These are phyloP conservation scores for Macroventuria anomochaeta DNA, from an alignment of 2,329 filamentous ascomycete species.

Conservation along the genomic window DNA sequence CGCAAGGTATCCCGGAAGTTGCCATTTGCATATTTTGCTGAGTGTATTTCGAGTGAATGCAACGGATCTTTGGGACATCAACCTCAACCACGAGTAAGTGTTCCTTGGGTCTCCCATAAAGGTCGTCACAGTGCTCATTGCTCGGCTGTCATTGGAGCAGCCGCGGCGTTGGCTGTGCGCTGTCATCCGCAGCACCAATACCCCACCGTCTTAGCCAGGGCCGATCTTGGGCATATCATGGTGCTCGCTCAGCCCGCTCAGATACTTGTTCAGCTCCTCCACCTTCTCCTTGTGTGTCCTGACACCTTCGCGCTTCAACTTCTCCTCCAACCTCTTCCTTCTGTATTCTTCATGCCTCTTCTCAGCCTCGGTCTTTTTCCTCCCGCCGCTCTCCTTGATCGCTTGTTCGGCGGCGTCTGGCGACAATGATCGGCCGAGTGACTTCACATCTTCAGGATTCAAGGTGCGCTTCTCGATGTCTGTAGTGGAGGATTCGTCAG, in stretches of 20 bases:
- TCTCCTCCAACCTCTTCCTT: conserved; percentile 80
- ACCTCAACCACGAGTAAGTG: too few species aligned
- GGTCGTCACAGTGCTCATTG: too few species aligned
- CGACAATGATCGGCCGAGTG: conserved; percentile 41
- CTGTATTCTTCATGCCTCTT: conserved; percentile 78
- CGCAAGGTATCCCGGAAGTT: too few species aligned
- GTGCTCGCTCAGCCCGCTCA: conserved; percentile 92
- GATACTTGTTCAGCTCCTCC: conserved; percentile 91
- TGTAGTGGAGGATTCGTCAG: conserved; percentile 18
- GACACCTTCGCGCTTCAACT: conserved; percentile 81
- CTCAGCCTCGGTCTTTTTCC: conserved; percentile 83
- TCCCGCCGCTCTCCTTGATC: conserved; percentile 34
- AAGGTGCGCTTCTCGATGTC: conserved; percentile 25
- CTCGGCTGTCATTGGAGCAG: neutral
- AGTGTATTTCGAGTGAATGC: too few species aligned
- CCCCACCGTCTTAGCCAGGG: conserved; percentile 56
- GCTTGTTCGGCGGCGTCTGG: conserved; percentile 40
- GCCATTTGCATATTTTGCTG: too few species aligned
- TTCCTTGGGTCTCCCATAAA: too few species aligned
- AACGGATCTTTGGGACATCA: too few species aligned
- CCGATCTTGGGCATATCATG: conserved; percentile 81
- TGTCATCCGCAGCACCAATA: neutral
- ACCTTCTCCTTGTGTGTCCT: conserved; percentile 98
- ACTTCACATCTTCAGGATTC: conserved; percentile 28
- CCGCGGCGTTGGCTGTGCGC: neutral